These are phyloP conservation scores for Lactifluus hygrophoroides DNA, from an alignment of 768 basidiomycete species.

Conservation along the genomic window DNA sequence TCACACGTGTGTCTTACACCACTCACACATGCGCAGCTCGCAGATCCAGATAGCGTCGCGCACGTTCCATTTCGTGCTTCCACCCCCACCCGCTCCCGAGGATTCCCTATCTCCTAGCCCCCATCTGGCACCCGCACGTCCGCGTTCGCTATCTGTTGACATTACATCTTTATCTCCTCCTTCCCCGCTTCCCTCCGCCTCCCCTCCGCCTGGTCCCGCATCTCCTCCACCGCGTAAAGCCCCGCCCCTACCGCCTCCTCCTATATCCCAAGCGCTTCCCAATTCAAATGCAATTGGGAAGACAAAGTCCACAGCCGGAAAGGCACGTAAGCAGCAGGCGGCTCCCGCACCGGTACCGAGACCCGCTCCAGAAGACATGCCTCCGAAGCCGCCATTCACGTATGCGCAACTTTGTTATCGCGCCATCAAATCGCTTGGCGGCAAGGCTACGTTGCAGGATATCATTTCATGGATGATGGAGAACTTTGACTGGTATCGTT, in stretches of 20 bases:
- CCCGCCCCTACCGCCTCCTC: constrained; percentile 39
- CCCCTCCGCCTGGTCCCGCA: constrained; percentile 50
- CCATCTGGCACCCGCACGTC: constrained; percentile 50
- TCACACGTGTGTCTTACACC: constrained; percentile 11
- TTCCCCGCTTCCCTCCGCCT: constrained; percentile 70
- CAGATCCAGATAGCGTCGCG: constrained; percentile 96
- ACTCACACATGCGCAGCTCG: constrained; percentile 44
- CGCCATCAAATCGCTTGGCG: constrained; percentile 72
- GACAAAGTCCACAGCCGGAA: constrained; percentile 8
- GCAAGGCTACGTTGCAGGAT: constrained; percentile 85
- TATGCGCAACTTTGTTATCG: constrained; percentile 90
- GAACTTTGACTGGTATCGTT: constrained; percentile 84
- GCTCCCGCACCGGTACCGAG: constrained; percentile 32
- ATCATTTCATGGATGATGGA: constrained; percentile 89
- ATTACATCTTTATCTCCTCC: constrained; percentile 65
- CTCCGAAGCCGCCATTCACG: constrained; percentile 82
- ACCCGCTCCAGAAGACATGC: constrained; percentile 65
- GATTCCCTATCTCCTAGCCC: constrained; percentile 78
- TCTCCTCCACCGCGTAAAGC: constrained; percentile 38
- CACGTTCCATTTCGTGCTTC: constrained; percentile 94
- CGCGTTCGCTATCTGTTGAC: constrained; percentile 74
- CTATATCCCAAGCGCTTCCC: constrained; percentile 40
- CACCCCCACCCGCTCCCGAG: constrained; percentile 73
- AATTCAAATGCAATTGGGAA: constrained; percentile 50
- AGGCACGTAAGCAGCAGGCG: constrained; percentile 6